Evolutionary conservation across 1,284 basidiomycete species (phyloP).

Genomic region (Wallemia hederae): DNA sequence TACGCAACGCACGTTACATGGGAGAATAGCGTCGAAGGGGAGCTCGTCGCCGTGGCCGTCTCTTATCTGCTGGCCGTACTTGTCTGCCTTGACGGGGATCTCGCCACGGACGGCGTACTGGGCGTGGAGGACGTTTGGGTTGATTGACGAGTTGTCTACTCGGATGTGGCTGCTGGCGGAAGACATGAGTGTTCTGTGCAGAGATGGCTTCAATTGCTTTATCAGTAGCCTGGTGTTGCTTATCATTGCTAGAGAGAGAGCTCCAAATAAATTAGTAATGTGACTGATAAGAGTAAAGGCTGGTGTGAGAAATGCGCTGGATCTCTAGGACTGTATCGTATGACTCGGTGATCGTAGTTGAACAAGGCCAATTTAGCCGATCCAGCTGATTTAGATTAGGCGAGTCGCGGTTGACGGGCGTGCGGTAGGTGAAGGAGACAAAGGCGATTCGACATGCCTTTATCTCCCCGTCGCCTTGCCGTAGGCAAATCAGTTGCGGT

Average conservation of each 20-base stretch:
- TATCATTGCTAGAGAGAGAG: too few relatives aligned
- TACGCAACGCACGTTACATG: conserved; percentile 48
- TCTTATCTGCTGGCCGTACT: conserved; percentile 39
- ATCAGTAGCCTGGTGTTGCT: too few relatives aligned
- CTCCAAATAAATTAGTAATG: too few relatives aligned
- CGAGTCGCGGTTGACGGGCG: too few relatives aligned
- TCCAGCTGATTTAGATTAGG: background rate
- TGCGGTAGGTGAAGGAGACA: too few relatives aligned
- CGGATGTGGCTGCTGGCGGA: background rate
- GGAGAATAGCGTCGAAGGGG: conserved; percentile 69
- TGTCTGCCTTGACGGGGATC: conserved; percentile 76
- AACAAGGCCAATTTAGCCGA: background rate
- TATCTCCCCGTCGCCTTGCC: too few relatives aligned
- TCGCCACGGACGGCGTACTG: conserved; percentile 94
- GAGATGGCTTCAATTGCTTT: background rate
- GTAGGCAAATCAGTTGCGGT: too few relatives aligned
- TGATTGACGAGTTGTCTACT: conserved; percentile 18
- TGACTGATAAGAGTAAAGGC: too few relatives aligned
- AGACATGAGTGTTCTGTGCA: background rate
- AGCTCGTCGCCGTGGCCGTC: conserved; percentile 22
- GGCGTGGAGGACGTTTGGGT: conserved; percentile 58
- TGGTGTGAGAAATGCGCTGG: too few relatives aligned
- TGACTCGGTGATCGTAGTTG: background rate
- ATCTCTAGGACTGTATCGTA: background rate
- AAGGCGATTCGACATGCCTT: too few relatives aligned